These are phyloP conservation scores for Auriculariales sp. DNA, from an alignment of 768 basidiomycete genomes.

Conservation along the genomic window DNA sequence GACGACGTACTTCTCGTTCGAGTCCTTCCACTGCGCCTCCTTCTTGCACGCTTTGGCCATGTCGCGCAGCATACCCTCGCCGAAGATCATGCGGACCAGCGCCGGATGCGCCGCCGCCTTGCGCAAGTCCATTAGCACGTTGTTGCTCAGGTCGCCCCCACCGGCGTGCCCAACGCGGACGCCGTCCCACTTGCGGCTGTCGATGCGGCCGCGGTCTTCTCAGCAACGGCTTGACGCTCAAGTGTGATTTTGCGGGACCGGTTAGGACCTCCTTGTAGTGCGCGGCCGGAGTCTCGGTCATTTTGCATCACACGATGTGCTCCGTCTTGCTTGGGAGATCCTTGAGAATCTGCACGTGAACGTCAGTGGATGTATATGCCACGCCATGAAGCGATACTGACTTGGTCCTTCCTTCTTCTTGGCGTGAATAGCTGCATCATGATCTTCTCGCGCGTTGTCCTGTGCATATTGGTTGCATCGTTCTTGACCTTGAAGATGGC, in stretches of 20 bases:
- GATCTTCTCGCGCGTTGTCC: constrained; percentile 89
- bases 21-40: constrained; percentile 80
- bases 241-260: constrained; percentile 71
- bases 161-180: constrained; percentile 14
- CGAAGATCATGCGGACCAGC: constrained; percentile 79
- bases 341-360: constrained; percentile 52
- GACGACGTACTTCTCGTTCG: constrained; percentile 41
- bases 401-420: constrained; percentile 92
- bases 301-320: constrained; percentile 87
- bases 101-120: constrained; percentile 96
- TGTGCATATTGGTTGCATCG: constrained; percentile 77
- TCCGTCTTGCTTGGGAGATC: constrained; percentile 90
- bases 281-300: constrained; percentile 68
- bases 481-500: constrained; percentile 96
- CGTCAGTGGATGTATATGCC: neutral
- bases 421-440: constrained; percentile 99
- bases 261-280: constrained; percentile 77
- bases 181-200: constrained; percentile 13
- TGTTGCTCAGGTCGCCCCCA: constrained; percentile 55
- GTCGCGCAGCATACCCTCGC: constrained; percentile 54
- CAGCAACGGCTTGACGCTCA: too few species aligned
- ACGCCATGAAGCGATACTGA: neutral
- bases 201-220: constrained; percentile 10
- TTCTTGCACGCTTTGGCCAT: constrained; percentile 77
- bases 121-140: constrained; percentile 93